These are phyloP conservation scores for Diacronema lutheri DNA, from an alignment of 78 protist species.

Conservation along the genomic window DNA sequence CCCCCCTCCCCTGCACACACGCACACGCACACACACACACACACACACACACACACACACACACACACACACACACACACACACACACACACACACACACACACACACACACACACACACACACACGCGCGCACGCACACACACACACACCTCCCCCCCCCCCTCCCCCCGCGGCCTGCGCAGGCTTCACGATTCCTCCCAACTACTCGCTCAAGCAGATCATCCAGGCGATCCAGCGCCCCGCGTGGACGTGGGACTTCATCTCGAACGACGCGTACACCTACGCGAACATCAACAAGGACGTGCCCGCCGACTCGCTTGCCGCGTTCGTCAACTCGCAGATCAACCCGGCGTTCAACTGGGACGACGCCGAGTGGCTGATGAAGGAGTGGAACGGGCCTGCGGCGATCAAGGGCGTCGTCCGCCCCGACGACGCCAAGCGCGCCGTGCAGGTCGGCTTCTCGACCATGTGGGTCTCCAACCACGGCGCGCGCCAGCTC, in stretches of 20 bases:
- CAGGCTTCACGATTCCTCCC: constrained; percentile 3
- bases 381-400: not conserved
- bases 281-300: not conserved
- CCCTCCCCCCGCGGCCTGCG: no score
- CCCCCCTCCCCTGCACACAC: no score
- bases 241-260: not conserved
- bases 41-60: no score
- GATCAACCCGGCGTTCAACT: not conserved
- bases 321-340: not conserved
- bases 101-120: no score
- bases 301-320: not conserved
- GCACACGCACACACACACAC: no score
- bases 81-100: no score
- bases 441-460: not conserved
- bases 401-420: not conserved
- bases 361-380: constrained; percentile 22
- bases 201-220: not conserved
- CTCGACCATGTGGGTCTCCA: not conserved
- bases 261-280: not conserved
- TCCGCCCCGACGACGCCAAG: not conserved
- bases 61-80: no score
- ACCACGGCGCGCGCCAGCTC: constrained; percentile 11
- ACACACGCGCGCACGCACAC: no score
- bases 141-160: no score
- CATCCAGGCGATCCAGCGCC: not conserved